Base-by-base conservation (phyloP, 2,329 filamentous ascomycete genomes). In the Leptographium flavum region DNA sequence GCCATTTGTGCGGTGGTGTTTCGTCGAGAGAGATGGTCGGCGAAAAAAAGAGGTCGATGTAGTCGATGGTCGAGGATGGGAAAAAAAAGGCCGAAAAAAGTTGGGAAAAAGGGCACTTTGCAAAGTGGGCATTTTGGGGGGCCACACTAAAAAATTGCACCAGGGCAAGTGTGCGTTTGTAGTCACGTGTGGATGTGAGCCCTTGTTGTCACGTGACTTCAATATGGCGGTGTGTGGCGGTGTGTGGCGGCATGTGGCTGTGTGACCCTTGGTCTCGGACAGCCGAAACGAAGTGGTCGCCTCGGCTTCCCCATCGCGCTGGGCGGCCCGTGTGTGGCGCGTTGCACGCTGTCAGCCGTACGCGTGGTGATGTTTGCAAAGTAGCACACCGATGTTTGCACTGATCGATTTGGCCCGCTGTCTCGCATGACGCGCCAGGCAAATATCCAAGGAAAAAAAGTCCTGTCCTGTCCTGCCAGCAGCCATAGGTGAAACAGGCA, bases 1-100 rank as follows among this genome's bases (percentile, higher is more conserved):
- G 73, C 74, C 74, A 79, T 79, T 61, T 59, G 57, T 53, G 44
- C 49, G 48, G 55, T 56, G 55, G 55, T 52, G 52, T 55, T 52
- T 45, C 38, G 50, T 50, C 47, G 52, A 45, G 39, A 39, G 36
- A 37, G 15, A 31, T 8, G 33, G 38, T 43, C 31, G 30, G 39
- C 43, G 21, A 42, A 45, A 40, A 36, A 21, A 23, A n/a, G 21
- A 15, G 13, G 19, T 15, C 11, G 11, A n/a, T n/a, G n/a, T n/a
- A n/a, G n/a, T n/a, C n/a, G 35, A 37, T 15, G 35, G 23, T 37
- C 19, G 35, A 11, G 27, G 22, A 22, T 22, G 23, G 17, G 11
- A 30, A 43, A 43, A 43, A 41, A 46, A 46, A 48, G 49, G 44
- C n/a, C n/a, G n/a, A n/a, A n/a, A n/a, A n/a, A n/a, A n/a, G n/a